Conservation (phyloP, 2,329 filamentous ascomycete genomes). For the Salinomyces thailandicus region DNA sequence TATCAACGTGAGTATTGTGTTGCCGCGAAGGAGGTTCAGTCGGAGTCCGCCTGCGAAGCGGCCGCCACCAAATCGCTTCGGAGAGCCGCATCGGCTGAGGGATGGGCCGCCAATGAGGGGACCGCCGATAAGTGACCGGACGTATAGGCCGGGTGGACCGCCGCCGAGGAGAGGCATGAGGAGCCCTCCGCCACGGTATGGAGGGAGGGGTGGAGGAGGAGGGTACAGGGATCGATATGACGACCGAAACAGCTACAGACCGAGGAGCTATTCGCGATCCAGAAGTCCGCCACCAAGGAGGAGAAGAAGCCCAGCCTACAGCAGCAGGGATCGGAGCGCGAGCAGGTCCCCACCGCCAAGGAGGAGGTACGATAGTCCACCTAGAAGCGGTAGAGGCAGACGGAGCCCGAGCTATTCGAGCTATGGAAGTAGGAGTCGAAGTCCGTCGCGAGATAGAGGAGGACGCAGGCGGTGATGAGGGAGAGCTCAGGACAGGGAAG, state of each 20-base stretch:
- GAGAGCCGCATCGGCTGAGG: slow-evolving; percentile 29
- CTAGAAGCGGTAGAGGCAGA: slow-evolving; percentile 8
- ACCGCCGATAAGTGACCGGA: slow-evolving; percentile 19
- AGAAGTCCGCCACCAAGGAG: slow-evolving; percentile 18
- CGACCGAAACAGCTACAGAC: slow-evolving; percentile 19
- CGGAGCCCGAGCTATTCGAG: slow-evolving; percentile 15
- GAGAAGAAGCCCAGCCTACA: slow-evolving; percentile 28
- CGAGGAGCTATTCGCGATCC: slow-evolving; percentile 14
- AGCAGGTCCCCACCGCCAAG: slow-evolving; percentile 18
- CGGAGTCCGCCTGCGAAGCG: slow-evolving; percentile 64
- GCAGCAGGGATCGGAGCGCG: slow-evolving; percentile 14
- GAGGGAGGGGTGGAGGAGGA: slow-evolving; percentile 37
- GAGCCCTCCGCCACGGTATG: too few relatives aligned
- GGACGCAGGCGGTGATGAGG: slow-evolving; percentile 17
- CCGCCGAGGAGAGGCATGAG: too few relatives aligned
- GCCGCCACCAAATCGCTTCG: slow-evolving; percentile 42
- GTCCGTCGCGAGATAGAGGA: slow-evolving; percentile 16
- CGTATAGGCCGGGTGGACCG: slow-evolving; percentile 11
- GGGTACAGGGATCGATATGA: slow-evolving; percentile 19
- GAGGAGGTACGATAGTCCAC: slow-evolving; percentile 6
- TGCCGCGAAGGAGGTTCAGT: slow-evolving; percentile 74
- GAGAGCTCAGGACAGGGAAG: too few relatives aligned
- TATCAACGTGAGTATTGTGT: slow-evolving; percentile 79
- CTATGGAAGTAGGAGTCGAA: slow-evolving; percentile 13
- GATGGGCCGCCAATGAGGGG: slow-evolving; percentile 19